phyloP scores from a whole-genome alignment of 1,284 basidiomycete species.

The Cystobasidium slooffiae region DNA sequence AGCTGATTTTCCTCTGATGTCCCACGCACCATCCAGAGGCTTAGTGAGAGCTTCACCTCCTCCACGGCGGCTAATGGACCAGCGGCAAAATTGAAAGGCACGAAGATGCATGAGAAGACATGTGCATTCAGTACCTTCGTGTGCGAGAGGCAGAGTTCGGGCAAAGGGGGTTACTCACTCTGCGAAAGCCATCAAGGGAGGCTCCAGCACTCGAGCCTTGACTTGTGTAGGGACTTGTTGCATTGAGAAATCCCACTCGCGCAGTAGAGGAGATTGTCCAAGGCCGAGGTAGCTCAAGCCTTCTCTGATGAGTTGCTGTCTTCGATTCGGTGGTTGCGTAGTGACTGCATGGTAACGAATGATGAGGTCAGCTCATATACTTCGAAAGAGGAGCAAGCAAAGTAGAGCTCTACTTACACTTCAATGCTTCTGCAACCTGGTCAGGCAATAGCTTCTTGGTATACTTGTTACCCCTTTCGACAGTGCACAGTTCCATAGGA shows the following conservation, averaged over 20 bases:
- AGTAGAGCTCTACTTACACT: too few species aligned
- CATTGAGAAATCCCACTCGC: slow-evolving; percentile 37
- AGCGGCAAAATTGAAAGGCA: background rate
- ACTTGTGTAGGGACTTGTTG: slow-evolving; percentile 40
- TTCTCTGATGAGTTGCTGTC: slow-evolving; percentile 32
- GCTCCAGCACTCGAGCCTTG: slow-evolving; percentile 36
- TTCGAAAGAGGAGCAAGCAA: too few species aligned
- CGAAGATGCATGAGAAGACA: background rate
- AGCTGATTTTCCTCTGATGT: slow-evolving; percentile 29
- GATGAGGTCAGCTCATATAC: background rate
- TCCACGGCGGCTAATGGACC: background rate
- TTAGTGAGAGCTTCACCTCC: slow-evolving; percentile 11
- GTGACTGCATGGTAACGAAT: slow-evolving; percentile 18
- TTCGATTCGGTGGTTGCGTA: slow-evolving; percentile 29
- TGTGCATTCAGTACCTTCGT: background rate
- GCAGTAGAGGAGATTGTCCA: slow-evolving; percentile 15
- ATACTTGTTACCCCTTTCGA: slow-evolving; percentile 46
- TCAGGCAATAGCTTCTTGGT: slow-evolving; percentile 49
- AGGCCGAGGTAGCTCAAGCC: slow-evolving; percentile 37
- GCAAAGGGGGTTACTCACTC: too few species aligned
- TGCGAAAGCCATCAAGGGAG: slow-evolving; percentile 35
- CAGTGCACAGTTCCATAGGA: slow-evolving; percentile 49
- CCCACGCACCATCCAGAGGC: slow-evolving; percentile 32
- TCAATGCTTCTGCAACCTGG: slow-evolving; percentile 46
- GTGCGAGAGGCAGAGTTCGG: too few species aligned